A percentile compares a stretch with the other conserved stretches of the same genome.
Evolutionary conservation across 352 stramenopile genomes (phyloP).

Genomic region (Ophiocytium majus): DNA sequence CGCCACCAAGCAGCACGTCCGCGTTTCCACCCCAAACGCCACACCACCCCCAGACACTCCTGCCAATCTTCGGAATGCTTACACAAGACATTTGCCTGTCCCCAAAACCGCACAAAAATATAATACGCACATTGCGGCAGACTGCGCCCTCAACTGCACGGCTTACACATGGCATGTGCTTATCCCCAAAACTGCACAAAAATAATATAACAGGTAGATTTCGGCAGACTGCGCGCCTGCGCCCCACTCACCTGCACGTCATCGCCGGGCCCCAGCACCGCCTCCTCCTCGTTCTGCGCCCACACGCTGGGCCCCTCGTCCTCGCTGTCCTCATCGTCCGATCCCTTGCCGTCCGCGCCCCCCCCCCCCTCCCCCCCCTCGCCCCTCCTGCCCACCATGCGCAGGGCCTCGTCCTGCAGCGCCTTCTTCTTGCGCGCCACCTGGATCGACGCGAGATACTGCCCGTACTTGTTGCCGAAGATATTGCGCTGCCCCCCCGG

Average conservation of each 20-base stretch:
- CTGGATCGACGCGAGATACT: constrained; percentile 94
- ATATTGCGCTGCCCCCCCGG: constrained; percentile 87
- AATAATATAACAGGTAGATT: no score
- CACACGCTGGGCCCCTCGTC: constrained; percentile 54
- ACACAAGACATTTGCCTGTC: no score
- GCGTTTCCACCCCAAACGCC: no score
- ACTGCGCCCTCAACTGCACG: no score
- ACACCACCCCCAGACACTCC: no score
- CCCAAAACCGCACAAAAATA: no score
- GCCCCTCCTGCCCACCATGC: constrained; percentile 12
- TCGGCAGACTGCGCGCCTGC: no score
- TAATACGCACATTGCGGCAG: no score
- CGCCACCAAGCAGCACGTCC: no score
- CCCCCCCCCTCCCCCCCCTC: constrained; percentile 51
- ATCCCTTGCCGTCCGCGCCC: constrained; percentile 57
- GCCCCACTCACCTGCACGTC: constrained; percentile 39
- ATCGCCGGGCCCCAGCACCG: constrained; percentile 41
- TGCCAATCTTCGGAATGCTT: no score
- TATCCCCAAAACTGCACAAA: no score
- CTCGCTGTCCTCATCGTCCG: constrained; percentile 57
- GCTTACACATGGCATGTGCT: no score
- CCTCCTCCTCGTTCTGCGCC: constrained; percentile 58
- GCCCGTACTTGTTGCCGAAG: constrained; percentile 99
- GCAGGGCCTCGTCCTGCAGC: constrained; percentile 56
- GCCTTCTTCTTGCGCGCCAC: constrained; percentile 66